Percentiles rank a stretch among this genome's conserved stretches.
Evolutionary conservation across 345 rosid genomes (phyloP).

Genomic region (Toxicodendron radicans): DNA sequence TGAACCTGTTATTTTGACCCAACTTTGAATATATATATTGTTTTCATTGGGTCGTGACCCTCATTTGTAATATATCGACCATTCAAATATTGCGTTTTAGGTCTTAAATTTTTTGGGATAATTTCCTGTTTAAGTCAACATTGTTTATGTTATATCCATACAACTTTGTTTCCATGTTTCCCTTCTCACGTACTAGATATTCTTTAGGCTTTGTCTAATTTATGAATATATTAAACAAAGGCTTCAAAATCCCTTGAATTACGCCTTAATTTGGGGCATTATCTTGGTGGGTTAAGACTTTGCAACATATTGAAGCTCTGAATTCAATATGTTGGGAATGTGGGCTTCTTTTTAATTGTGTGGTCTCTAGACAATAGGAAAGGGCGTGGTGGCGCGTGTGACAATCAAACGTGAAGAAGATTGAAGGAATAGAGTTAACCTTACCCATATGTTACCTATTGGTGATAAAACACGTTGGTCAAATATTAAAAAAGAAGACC

Average conservation of each 20-base stretch:
- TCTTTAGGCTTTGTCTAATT: slow-evolving; percentile 8
- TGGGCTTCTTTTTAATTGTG: neutral
- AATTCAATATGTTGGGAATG: slow-evolving; percentile 4
- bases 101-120: no score
- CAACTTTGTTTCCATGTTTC: slow-evolving; percentile 36
- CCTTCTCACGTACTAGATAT: slow-evolving; percentile 24
- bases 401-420: neutral
- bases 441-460: slow-evolving; percentile 9
- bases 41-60: no score
- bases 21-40: no score
- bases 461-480: slow-evolving; percentile 22
- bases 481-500: slow-evolving; percentile 26
- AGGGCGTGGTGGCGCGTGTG: neutral
- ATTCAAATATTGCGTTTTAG: no score
- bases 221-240: slow-evolving; percentile 10
- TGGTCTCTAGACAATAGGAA: neutral
- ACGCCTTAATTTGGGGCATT: slow-evolving; percentile 53
- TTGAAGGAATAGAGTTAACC: neutral
- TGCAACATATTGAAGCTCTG: slow-evolving; percentile 3
- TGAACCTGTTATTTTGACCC: no score
- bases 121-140: slow-evolving; percentile 20
- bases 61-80: no score
- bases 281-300: slow-evolving; percentile 26
- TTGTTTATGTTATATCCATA: slow-evolving; percentile 27
- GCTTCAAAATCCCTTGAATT: slow-evolving; percentile 48